Conservation (phyloP, 2,329 filamentous ascomycete genomes). For the Juglanconis sp. region DNA sequence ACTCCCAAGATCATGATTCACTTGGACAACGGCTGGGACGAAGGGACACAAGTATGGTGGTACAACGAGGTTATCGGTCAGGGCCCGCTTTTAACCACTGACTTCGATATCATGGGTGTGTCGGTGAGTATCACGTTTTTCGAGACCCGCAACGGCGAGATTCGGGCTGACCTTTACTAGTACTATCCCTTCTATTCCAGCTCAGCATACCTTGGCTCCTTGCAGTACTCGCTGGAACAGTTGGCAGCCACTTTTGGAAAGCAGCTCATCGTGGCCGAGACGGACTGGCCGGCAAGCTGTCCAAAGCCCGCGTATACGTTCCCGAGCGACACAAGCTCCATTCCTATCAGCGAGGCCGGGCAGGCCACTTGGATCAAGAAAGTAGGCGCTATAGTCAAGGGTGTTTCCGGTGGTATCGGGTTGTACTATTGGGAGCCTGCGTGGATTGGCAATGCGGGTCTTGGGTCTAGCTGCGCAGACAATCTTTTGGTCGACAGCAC, state of each 20-base stretch:
- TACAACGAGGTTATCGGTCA: conserved; percentile 56
- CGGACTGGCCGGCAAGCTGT: conserved; percentile 66
- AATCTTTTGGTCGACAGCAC: too few relatives aligned
- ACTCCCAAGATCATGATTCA: conserved; percentile 71
- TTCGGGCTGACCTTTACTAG: too few relatives aligned
- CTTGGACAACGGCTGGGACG: conserved; percentile 73
- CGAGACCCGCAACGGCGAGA: too few relatives aligned
- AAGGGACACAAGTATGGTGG: conserved; percentile 57
- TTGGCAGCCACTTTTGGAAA: conserved; percentile 63
- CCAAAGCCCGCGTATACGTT: conserved; percentile 57
- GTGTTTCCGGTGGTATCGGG: conserved; percentile 52
- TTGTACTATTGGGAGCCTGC: conserved; percentile 74
- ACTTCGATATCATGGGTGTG: conserved; percentile 71
- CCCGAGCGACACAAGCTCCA: conserved; percentile 55
- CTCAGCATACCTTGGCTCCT: conserved; percentile 53
- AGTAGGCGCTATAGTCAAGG: conserved; percentile 54
- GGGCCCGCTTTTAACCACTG: conserved; percentile 46
- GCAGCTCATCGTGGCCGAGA: conserved; percentile 65
- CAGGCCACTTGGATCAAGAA: conserved; percentile 60
- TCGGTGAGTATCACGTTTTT: conserved; percentile 29
- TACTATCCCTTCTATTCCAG: conserved; percentile 71
- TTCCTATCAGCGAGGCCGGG: conserved; percentile 61
- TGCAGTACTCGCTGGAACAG: conserved; percentile 54
- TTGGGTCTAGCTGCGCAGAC: conserved; percentile 46
- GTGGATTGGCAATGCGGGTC: conserved; percentile 62